These are phyloP conservation scores for Dianthus caryophyllus DNA, from an alignment of 148 eudicot species.

Conservation along the genomic window DNA sequence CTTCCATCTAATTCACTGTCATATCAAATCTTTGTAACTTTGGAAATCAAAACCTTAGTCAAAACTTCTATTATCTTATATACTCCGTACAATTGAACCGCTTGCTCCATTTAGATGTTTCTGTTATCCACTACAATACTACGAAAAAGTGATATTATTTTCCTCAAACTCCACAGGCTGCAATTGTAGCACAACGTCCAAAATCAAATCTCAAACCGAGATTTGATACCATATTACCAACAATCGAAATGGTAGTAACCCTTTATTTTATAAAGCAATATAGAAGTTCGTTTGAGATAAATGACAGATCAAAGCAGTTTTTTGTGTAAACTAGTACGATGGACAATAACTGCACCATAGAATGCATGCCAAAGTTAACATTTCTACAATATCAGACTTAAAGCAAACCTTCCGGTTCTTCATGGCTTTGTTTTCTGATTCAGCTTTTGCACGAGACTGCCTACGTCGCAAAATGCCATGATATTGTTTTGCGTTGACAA, in stretches of 20 bases:
- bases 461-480: conserved; percentile 34
- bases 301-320: background rate
- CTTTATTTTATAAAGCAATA: background rate
- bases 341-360: background rate
- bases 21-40: too few relatives aligned
- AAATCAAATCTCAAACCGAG: too few relatives aligned
- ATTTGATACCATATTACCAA: too few relatives aligned
- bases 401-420: conserved; percentile 24
- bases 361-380: background rate
- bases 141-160: background rate
- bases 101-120: background rate
- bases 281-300: background rate
- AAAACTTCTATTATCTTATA: too few relatives aligned
- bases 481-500: conserved; percentile 34
- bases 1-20: background rate
- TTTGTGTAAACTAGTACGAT: background rate
- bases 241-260: too few relatives aligned
- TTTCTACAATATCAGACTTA: background rate
- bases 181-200: too few relatives aligned
- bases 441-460: conserved; percentile 34
- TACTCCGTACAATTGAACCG: too few relatives aligned
- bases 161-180: background rate
- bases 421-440: conserved; percentile 23
- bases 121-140: background rate
- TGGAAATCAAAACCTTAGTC: too few relatives aligned